Evolutionary conservation across 2,329 filamentous ascomycete genomes (phyloP).

Genomic region (Fusarium piperis): DNA sequence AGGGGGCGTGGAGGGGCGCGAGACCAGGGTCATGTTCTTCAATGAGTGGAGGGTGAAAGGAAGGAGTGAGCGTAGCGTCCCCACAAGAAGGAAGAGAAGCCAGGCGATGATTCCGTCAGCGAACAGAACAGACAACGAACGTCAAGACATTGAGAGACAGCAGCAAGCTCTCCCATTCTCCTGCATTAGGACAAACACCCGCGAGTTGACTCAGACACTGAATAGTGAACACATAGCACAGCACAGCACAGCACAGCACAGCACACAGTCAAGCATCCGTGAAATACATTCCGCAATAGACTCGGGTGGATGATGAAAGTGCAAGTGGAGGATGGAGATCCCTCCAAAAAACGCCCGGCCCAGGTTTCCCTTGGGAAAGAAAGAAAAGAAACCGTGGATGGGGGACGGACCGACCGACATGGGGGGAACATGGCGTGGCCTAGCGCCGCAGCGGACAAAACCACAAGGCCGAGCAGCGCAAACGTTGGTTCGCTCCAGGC

Average conservation of each 20-base stretch:
- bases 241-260: too few species aligned
- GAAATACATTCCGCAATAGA: neutral
- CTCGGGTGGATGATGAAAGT: neutral
- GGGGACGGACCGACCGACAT: conserved; percentile 33
- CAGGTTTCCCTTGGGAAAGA: neutral
- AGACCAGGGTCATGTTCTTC: conserved; percentile 7
- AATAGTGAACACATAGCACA: neutral
- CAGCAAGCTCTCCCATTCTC: neutral
- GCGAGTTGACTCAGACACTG: conserved; percentile 2
- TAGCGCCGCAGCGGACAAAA: conserved; percentile 21
- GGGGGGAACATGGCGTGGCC: conserved; percentile 18
- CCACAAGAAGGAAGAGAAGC: conserved; percentile 17
- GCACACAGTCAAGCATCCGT: neutral
- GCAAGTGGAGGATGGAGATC: conserved; percentile 8
- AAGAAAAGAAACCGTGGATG: neutral
- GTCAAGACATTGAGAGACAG: neutral
- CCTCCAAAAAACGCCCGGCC: neutral
- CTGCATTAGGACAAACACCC: neutral
- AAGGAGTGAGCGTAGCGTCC: conserved; percentile 15
- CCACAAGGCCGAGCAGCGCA: conserved; percentile 23
- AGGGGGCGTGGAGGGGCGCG: conserved; percentile 27
- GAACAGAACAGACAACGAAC: neutral
- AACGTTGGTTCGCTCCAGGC: conserved; percentile 53
- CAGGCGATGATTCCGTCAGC: conserved; percentile 11
- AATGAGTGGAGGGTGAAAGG: neutral